phyloP scores from a whole-genome alignment of 2,329 filamentous ascomycete genomes.

The Hortaea sp. region DNA sequence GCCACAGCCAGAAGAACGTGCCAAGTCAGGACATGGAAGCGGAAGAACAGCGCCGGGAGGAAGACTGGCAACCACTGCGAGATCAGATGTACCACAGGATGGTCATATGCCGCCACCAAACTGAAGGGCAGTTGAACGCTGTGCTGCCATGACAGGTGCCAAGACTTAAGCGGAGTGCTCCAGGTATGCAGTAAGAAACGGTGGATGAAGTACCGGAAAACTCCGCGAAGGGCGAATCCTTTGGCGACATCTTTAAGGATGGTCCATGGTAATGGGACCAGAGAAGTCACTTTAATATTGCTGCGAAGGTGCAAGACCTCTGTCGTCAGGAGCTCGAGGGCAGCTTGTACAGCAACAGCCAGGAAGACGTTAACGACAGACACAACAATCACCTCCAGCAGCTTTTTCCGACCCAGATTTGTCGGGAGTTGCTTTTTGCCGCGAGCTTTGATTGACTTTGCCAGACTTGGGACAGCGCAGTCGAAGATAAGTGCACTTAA shows the following conservation, averaged over 20 bases:
- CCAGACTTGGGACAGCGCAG: conserved; percentile 55
- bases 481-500: conserved; percentile 66
- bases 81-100: conserved; percentile 55
- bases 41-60: conserved; percentile 53
- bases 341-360: conserved; percentile 43
- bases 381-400: conserved; percentile 44
- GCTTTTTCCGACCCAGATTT: conserved; percentile 29
- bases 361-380: conserved; percentile 47
- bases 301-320: conserved; percentile 44
- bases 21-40: conserved; percentile 64
- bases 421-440: conserved; percentile 42
- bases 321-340: conserved; percentile 46
- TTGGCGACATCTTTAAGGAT: conserved; percentile 46
- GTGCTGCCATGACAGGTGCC: conserved; percentile 51
- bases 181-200: conserved; percentile 54
- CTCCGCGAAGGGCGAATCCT: conserved; percentile 48
- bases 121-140: conserved; percentile 48
- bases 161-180: conserved; percentile 20
- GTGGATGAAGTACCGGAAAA: conserved; percentile 65
- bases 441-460: conserved; percentile 59
- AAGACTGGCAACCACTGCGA: conserved; percentile 56
- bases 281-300: conserved; percentile 48
- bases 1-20: conserved; percentile 53
- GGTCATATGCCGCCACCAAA: conserved; percentile 56
- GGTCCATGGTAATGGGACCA: conserved; percentile 52